Base-by-base conservation (phyloP, 495 filamentous ascomycete species). In the Immersiella caudata region DNA sequence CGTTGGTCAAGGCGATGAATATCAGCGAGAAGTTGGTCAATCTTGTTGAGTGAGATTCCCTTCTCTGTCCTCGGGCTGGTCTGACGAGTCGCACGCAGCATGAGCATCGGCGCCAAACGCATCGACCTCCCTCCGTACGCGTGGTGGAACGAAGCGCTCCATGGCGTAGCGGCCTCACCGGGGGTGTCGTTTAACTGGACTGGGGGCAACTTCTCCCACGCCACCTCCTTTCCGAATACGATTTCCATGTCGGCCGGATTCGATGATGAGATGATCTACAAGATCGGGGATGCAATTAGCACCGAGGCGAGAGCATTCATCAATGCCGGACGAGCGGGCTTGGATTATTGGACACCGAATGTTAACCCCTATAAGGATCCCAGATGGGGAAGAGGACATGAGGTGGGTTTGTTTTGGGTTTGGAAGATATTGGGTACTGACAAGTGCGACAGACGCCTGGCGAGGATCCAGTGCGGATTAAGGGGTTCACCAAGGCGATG, bases 281-380 rank as follows among this genome's bases (percentile, higher is more conserved):
- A 70, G 12, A 74, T 84, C 36, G 83, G 74, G 16, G 65, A 61
- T 7, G 68, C 74, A 27, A 83, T 91, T 25, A 83, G 81, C 21
- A 90, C 83, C 5, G 87, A 91, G 72, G 88, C 84, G n/a, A 79
- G 89, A 22, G 88, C 88, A 3, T 90, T 87, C 70, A 87, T 81
- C 75, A 91, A 91, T 66, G 83, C 69, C n/a, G 84, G 83, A 11
- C 73, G 82, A 22, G 82, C 81, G 33, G 86, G 87, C 0, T 75
- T 91, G 7, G 85, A 90, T 68, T 86, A 79, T 64, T 58, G 62
- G 60, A 57, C 49, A 18, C 64, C 21, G 14, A 62, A 22, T 33
- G 26, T 65, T 29, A 56, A 64, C 25, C 64, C 59, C 61, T 79
- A 26, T 78, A 75, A 76, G 46, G 80, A 82, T 62, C 81, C 83